A percentile compares a stretch with the other conserved stretches of the same genome.
phyloP scores from a whole-genome alignment of 2,329 filamentous ascomycete species.

The Fusarium nanum region DNA sequence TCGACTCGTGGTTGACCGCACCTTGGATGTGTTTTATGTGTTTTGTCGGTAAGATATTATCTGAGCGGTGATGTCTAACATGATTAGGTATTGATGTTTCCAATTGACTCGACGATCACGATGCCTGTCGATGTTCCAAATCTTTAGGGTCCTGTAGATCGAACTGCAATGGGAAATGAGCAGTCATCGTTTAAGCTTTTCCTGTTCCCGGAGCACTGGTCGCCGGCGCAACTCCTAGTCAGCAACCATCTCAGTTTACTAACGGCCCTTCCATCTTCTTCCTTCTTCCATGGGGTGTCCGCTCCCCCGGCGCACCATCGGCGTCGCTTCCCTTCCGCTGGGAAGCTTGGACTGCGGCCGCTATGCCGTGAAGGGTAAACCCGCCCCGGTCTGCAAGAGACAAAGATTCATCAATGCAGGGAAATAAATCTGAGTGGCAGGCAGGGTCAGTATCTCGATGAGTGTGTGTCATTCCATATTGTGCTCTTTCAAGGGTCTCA shows the following conservation, averaged over 20 bases:
- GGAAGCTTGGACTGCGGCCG: constrained; percentile 39
- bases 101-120: constrained; percentile 14
- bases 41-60: constrained; percentile 13
- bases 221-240: constrained; percentile 29
- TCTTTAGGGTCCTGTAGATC: constrained; percentile 29
- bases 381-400: constrained; percentile 30
- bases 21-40: constrained; percentile 3
- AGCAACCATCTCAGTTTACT: neutral
- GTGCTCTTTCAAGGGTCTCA: constrained; percentile 17
- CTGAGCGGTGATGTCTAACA: neutral
- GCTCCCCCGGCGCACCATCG: constrained; percentile 31
- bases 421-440: constrained; percentile 4
- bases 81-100: constrained; percentile 2
- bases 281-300: constrained; percentile 33
- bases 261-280: constrained; percentile 43
- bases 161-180: constrained; percentile 40
- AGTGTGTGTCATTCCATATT: constrained; percentile 22
- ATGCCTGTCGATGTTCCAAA: constrained; percentile 31
- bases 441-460: constrained; percentile 15
- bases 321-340: constrained; percentile 44
- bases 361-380: constrained; percentile 42
- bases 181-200: constrained; percentile 38
- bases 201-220: constrained; percentile 38
- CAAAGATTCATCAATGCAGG: constrained; percentile 8
- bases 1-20: constrained; percentile 28